A percentile compares a stretch with the other conserved stretches of the same genome.
Conservation (phyloP, 2,329 filamentous ascomycete genomes). For the Fusarium goolgardi region DNA sequence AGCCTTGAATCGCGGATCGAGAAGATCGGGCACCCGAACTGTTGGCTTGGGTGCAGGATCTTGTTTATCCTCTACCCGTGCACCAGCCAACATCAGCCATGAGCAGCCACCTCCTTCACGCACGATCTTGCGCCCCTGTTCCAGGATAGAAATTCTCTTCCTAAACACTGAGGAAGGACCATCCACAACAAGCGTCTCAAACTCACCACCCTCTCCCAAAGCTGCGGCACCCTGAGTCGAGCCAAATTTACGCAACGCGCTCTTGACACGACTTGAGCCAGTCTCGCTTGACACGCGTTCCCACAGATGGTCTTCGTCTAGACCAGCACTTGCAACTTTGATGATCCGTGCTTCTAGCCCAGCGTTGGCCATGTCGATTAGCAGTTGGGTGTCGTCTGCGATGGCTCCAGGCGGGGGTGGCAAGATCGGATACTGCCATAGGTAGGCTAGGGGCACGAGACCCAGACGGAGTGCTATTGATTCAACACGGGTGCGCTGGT, state of each 20-base stretch:
- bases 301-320: constrained; percentile 86
- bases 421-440: constrained; percentile 90
- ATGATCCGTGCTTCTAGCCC: constrained; percentile 90
- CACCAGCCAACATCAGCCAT: constrained; percentile 73
- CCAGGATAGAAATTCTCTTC: constrained; percentile 72
- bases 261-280: constrained; percentile 61
- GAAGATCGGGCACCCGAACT: constrained; percentile 70
- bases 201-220: constrained; percentile 94
- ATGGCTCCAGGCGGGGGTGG: constrained; percentile 58
- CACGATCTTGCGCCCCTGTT: constrained; percentile 64
- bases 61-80: constrained; percentile 62
- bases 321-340: constrained; percentile 91
- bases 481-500: constrained; percentile 96
- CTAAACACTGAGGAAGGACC: constrained; percentile 81
- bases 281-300: constrained; percentile 74
- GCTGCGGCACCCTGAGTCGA: constrained; percentile 72
- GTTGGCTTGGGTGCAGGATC: constrained; percentile 29
- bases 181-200: constrained; percentile 89
- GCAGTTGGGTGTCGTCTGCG: constrained; percentile 65
- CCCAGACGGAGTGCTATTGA: constrained; percentile 88
- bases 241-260: constrained; percentile 74
- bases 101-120: constrained; percentile 80
- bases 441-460: constrained; percentile 82
- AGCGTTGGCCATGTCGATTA: constrained; percentile 82
- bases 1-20: constrained; percentile 71